Evolutionary conservation across 2,329 filamentous ascomycete species (phyloP).

Genomic region (Colletotrichum limetticola): DNA sequence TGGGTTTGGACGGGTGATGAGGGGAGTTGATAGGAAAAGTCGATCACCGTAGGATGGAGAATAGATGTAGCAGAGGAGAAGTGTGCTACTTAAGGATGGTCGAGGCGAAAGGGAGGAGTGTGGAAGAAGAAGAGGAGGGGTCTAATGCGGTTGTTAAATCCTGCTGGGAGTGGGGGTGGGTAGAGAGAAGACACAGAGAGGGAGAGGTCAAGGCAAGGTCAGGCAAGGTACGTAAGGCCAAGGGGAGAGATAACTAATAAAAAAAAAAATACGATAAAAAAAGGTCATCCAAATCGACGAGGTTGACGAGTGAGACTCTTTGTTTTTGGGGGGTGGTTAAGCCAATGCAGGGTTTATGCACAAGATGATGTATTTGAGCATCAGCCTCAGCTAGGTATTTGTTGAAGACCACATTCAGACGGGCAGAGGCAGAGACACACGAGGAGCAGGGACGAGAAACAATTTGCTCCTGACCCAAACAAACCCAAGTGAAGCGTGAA

Average conservation of each 20-base stretch:
- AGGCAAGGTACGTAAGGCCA: neutral
- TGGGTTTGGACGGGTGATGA: slow-evolving; percentile 1
- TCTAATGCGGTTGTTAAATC: slow-evolving; percentile 29
- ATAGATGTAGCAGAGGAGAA: neutral
- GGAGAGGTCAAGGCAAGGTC: neutral
- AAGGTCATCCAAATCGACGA: slow-evolving; percentile 1
- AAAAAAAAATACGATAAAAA: slow-evolving; percentile 30
- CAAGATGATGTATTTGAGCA: slow-evolving; percentile 11
- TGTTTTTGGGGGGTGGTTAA: neutral
- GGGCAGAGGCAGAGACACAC: slow-evolving; percentile 11
- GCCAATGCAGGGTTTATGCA: slow-evolving; percentile 22
- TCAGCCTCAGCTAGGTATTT: slow-evolving; percentile 28
- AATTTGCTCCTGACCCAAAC: slow-evolving; percentile 25
- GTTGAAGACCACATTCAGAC: slow-evolving; percentile 25
- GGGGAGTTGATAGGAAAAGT: neutral
- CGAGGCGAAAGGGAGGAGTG: slow-evolving; percentile 2
- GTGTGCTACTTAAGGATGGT: neutral
- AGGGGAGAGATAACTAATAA: slow-evolving; percentile 14
- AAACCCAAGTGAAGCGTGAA: neutral
- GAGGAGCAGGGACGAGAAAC: slow-evolving; percentile 21
- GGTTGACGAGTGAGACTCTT: slow-evolving; percentile 25
- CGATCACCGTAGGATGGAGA: neutral
- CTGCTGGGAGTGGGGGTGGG: slow-evolving; percentile 16
- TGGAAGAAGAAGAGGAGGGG: slow-evolving; percentile 3
- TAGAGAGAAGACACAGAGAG: neutral